Evolutionary conservation across 2,329 filamentous ascomycete species (phyloP), one percentile per base, ranked within the genome.

Genomic region (Sphaerulina populicola): DNA sequence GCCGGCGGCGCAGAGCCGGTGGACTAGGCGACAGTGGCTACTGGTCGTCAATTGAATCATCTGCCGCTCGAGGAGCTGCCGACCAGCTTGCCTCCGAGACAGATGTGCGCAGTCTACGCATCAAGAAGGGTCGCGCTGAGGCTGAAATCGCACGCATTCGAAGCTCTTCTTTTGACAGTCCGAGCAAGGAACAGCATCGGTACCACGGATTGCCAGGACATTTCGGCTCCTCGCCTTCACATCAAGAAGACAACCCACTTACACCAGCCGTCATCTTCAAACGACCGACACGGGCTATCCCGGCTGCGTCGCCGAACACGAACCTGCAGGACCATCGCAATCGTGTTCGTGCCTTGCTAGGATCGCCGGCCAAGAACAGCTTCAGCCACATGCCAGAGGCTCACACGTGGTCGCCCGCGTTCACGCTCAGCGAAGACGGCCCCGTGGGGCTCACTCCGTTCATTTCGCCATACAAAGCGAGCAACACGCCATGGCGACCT

Each of bases 11-110:
- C 59, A 91, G 88, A 68, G 81, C 86, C 62, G 79, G 80, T 29
- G 84, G 85, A 10, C 84, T 94, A 74, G 88, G 86, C 63, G 93
- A 98, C 69, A 97, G 91, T 66, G 93, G 93, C 37, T 98, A 97
- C 69, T 95, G 94, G 66, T 97, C 93, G 1, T 96, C 90, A 0
- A 77, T 97, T 14, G 90, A 96, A 61, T 97, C 93, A 2, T 97
- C 93, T 0, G 88, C 79, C 11, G 79, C 88, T 66, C 81, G 91
- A 53, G 82, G 85, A 43, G 63, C 62, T n/a, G 55, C 60, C n/a
- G 59, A 63, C 43, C 75, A 87, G 14, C 76, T 88, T 39, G 88
- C 84, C 3, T 91, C 88, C 0, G 89, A 94, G 62, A 68, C 77
- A 40, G 78, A 81, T 62, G 79, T 83, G 47, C 86, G 89, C 60